phyloP scores from a whole-genome alignment of 2,329 filamentous ascomycete species.

The Clonostachys chloroleuca region DNA sequence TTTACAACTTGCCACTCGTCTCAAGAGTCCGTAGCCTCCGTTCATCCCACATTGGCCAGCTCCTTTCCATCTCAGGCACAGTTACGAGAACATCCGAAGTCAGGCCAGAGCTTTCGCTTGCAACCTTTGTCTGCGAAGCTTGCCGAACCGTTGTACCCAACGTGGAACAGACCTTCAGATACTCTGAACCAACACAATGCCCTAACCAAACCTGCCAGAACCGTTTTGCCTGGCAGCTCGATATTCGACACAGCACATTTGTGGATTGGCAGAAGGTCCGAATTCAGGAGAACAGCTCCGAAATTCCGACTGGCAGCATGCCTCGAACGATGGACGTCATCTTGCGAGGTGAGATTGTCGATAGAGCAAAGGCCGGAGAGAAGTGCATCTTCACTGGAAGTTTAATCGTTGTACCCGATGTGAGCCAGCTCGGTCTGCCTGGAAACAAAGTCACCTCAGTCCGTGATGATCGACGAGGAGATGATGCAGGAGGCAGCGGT shows the following conservation, averaged over 20 bases:
- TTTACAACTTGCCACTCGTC: slow-evolving; percentile 88
- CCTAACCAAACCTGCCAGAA: slow-evolving; percentile 86
- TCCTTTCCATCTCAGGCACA: slow-evolving; percentile 94
- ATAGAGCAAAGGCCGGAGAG: slow-evolving; percentile 93
- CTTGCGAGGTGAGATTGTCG: slow-evolving; percentile 92
- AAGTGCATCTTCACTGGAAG: slow-evolving; percentile 98
- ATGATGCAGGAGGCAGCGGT: slow-evolving; percentile 78
- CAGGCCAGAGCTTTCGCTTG: slow-evolving; percentile 84
- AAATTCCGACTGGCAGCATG: slow-evolving; percentile 98
- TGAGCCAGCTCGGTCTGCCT: slow-evolving; percentile 89
- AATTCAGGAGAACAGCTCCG: slow-evolving; percentile 96
- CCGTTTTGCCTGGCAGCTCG: slow-evolving; percentile 88
- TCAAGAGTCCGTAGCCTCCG: slow-evolving; percentile 82
- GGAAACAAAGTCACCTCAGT: slow-evolving; percentile 79
- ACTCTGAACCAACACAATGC: slow-evolving; percentile 94
- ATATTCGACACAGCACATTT: slow-evolving; percentile 95
- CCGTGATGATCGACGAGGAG: slow-evolving; percentile 74
- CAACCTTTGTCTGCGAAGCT: slow-evolving; percentile 86
- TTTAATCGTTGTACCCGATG: slow-evolving; percentile 92
- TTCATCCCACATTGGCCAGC: slow-evolving; percentile 84
- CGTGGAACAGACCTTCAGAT: slow-evolving; percentile 95
- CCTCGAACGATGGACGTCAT: slow-evolving; percentile 97
- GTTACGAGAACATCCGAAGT: slow-evolving; percentile 97
- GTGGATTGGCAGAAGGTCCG: slow-evolving; percentile 99
- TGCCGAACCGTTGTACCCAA: slow-evolving; percentile 84